phyloP scores from a whole-genome alignment of 352 stramenopile species.

The Salisapilia sapeloensis region DNA sequence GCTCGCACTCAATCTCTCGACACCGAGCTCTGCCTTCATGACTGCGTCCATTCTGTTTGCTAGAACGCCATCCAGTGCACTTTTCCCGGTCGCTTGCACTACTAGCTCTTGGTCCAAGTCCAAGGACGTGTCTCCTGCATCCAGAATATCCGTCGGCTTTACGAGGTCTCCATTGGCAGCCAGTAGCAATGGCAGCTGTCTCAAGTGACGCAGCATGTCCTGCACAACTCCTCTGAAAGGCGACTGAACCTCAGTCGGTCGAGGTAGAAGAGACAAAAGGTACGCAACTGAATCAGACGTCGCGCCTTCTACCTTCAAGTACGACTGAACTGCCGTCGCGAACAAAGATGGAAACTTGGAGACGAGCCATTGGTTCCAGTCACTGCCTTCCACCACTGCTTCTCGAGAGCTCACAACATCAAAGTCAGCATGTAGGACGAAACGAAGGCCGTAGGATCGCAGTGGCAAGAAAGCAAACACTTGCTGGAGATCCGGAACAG shows the following conservation, averaged over 20 bases:
- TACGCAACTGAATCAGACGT: constrained; percentile 11
- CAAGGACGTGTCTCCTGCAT: constrained; percentile 11
- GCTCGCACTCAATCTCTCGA: constrained; percentile 43
- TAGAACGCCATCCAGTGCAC: constrained; percentile 21
- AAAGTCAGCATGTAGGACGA: constrained; percentile 79
- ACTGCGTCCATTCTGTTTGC: constrained; percentile 14
- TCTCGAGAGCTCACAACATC: constrained; percentile 74
- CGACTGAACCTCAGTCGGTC: constrained; percentile 54
- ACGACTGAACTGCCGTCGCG: constrained; percentile 1
- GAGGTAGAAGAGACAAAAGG: constrained; percentile 30
- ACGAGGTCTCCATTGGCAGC: constrained; percentile 4
- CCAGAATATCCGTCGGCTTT: constrained; percentile 22
- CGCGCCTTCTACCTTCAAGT: neutral
- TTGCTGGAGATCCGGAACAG: constrained; percentile 36
- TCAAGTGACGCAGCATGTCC: constrained; percentile 42
- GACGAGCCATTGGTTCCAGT: constrained; percentile 82
- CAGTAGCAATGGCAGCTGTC: constrained; percentile 25
- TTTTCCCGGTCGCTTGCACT: constrained; percentile 22
- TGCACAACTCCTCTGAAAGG: constrained; percentile 40
- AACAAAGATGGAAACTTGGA: constrained; percentile 46
- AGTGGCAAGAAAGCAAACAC: constrained; percentile 76
- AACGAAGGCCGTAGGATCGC: constrained; percentile 65
- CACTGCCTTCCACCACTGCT: constrained; percentile 59
- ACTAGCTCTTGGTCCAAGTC: constrained; percentile 9
- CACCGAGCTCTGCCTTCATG: constrained; percentile 37